phyloP scores from a whole-genome alignment of 1,139 yeast species.

The Nakaseomyces bracarensis region DNA sequence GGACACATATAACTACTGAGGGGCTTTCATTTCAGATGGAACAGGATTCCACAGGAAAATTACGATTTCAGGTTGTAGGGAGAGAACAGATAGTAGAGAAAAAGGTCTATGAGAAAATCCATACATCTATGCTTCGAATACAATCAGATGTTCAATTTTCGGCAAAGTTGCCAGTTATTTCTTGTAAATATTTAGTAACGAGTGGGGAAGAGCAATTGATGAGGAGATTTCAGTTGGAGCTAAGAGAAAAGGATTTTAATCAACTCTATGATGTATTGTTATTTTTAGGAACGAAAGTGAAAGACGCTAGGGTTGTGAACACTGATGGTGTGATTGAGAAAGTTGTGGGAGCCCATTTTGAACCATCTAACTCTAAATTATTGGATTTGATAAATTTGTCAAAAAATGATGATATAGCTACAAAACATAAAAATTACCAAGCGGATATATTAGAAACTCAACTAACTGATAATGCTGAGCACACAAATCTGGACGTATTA shows the following conservation, averaged over 20 bases:
- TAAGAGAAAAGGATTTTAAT: background rate
- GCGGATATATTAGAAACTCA: conserved; percentile 2
- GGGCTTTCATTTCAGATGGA: background rate
- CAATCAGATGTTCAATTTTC: conserved; percentile 1
- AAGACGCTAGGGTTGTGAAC: conserved; percentile 4
- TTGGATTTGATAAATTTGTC: no score
- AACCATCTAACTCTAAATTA: no score
- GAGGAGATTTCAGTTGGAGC: conserved; percentile 5
- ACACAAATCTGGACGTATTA: no score
- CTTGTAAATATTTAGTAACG: conserved; percentile 7
- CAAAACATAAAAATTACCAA: background rate
- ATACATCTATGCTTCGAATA: background rate
- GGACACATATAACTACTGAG: background rate
- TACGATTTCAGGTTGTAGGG: background rate
- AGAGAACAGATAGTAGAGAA: no score
- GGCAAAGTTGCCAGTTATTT: conserved; percentile 4
- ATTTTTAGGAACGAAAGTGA: background rate
- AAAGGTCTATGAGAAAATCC: background rate
- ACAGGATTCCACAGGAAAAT: background rate
- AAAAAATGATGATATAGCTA: no score
- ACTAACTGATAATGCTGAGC: background rate
- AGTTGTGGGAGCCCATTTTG: no score
- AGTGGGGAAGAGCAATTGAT: background rate
- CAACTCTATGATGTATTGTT: background rate
- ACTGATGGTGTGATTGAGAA: no score